Evolutionary conservation across 1,284 basidiomycete species (phyloP), one percentile per base, ranked within the genome.

Genomic region (Cystobasidium slooffiae): DNA sequence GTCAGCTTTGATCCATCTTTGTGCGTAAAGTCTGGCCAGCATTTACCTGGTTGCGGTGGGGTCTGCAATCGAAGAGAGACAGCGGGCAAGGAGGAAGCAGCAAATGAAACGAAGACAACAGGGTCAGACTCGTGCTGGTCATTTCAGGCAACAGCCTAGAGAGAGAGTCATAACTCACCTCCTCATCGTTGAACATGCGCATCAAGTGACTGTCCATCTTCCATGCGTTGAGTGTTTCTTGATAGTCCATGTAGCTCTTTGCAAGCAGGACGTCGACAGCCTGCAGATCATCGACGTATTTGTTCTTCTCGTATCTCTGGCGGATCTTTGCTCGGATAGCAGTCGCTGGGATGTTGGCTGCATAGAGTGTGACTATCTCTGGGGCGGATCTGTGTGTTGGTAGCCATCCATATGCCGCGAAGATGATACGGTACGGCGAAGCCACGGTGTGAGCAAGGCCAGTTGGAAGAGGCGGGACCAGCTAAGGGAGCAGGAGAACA

Each of bases 241-340:
- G 97, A 82, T 89, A 94, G 80, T 97, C 94, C 84, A 90, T 90
- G 77, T 89, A 86, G 76, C 88, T 88, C 86, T 98, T 98, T 83
- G 90, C 87, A 64, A 98, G 82, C 79, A 98, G 86, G 65, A 97
- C 85, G 82, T 99, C 94, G 81, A 97, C 89, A 55, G 92, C 89
- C 70, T 89, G 88, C 44, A 88, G 84, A 84, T 99, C 94, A 66
- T 89, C 88, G 65, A 97, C 88, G 80, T 91, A 85, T 76, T 90
- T 87, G 86, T 95, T 91, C 79, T 87, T 86, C 83, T 99, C 96
- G 79, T 97, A 98, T 78, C 90, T 88, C 79, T 90, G 88, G 79
- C 96, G 89, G 79, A 98, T 88, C 80, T 90, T 89, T 77, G 91
- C 88, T 12, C 96, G 89, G 77, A 98, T 84, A 68, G 89, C 87